A percentile compares a stretch with the other conserved stretches of the same genome.
Conservation (phyloP, 805 yeast genomes). For the Candida takata region DNA sequence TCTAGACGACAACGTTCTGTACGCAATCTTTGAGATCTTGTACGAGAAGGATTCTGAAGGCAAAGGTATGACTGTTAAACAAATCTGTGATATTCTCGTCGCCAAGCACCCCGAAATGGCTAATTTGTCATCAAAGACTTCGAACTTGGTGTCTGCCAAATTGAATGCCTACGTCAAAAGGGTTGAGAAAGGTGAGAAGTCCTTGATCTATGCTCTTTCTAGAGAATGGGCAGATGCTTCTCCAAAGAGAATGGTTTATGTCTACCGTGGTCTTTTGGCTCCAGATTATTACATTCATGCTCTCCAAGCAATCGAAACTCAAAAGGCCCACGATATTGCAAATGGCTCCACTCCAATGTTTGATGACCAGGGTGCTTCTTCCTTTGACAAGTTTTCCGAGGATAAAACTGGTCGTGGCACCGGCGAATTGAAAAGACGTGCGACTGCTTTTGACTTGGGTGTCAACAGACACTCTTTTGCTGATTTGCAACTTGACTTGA, state of each 20-base stretch:
- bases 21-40: slow-evolving; percentile 66
- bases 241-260: slow-evolving; percentile 85
- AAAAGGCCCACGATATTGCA: slow-evolving; percentile 26
- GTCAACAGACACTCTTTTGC: slow-evolving; percentile 30
- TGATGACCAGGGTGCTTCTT: slow-evolving; percentile 12
- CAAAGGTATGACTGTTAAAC: slow-evolving; percentile 85
- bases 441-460: slow-evolving; percentile 48
- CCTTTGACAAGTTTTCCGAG: slow-evolving; percentile 18
- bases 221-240: slow-evolving; percentile 91
- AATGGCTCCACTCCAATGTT: slow-evolving; percentile 13
- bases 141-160: slow-evolving; percentile 76
- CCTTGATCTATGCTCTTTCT: slow-evolving; percentile 64
- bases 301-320: slow-evolving; percentile 51
- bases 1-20: slow-evolving; percentile 68
- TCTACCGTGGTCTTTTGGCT: slow-evolving; percentile 71
- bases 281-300: slow-evolving; percentile 73
- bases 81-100: slow-evolving; percentile 67
- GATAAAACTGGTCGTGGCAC: slow-evolving; percentile 9
- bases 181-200: slow-evolving; percentile 75
- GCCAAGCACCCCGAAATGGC: slow-evolving; percentile 83
- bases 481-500: slow-evolving; percentile 31
- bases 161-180: slow-evolving; percentile 80
- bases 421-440: slow-evolving; percentile 36
- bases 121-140: slow-evolving; percentile 69
- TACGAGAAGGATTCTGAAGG: slow-evolving; percentile 63